Percentiles rank a stretch among this genome's conserved stretches.
Evolutionary conservation across 805 yeast genomes (phyloP).

Genomic region (Metschnikowia baotianmanensis): DNA sequence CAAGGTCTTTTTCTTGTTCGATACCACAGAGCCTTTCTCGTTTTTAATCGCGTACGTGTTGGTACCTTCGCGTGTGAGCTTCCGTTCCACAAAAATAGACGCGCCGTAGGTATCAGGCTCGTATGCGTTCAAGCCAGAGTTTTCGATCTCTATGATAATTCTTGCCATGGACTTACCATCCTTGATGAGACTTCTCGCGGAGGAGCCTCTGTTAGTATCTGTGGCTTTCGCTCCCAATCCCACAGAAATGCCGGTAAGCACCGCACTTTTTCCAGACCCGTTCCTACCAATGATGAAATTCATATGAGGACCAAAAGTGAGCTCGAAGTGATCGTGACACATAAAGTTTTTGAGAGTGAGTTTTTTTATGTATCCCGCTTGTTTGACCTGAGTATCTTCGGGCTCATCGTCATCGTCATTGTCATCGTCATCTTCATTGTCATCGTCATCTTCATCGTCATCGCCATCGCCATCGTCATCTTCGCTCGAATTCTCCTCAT

Average conservation of each 20-base stretch:
- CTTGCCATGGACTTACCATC: slow-evolving; percentile 73
- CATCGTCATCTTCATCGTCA: slow-evolving; percentile 21
- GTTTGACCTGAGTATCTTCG: slow-evolving; percentile 12
- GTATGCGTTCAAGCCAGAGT: slow-evolving; percentile 65
- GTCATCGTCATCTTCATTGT: slow-evolving; percentile 16
- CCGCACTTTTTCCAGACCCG: slow-evolving; percentile 90
- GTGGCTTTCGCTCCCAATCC: slow-evolving; percentile 88
- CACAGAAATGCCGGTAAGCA: slow-evolving; percentile 81
- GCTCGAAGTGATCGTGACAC: slow-evolving; percentile 83
- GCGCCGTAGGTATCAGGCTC: slow-evolving; percentile 65
- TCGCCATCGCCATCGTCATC: slow-evolving; percentile 18
- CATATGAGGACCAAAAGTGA: slow-evolving; percentile 73
- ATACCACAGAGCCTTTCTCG: slow-evolving; percentile 49
- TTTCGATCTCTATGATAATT: slow-evolving; percentile 61
- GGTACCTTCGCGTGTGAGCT: slow-evolving; percentile 51
- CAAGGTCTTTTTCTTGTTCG: slow-evolving; percentile 61
- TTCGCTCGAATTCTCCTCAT: slow-evolving; percentile 11
- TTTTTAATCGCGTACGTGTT: slow-evolving; percentile 55
- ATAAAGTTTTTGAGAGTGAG: slow-evolving; percentile 72
- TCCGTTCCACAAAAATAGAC: slow-evolving; percentile 67
- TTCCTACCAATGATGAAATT: slow-evolving; percentile 88
- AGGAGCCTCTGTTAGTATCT: slow-evolving; percentile 80
- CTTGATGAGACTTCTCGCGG: slow-evolving; percentile 66
- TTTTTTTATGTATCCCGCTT: slow-evolving; percentile 67
- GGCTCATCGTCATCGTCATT: slow-evolving; percentile 20